Evolutionary conservation across 345 rosid species (phyloP).

Genomic region (sweet orange (Citrus sinensis)): DNA sequence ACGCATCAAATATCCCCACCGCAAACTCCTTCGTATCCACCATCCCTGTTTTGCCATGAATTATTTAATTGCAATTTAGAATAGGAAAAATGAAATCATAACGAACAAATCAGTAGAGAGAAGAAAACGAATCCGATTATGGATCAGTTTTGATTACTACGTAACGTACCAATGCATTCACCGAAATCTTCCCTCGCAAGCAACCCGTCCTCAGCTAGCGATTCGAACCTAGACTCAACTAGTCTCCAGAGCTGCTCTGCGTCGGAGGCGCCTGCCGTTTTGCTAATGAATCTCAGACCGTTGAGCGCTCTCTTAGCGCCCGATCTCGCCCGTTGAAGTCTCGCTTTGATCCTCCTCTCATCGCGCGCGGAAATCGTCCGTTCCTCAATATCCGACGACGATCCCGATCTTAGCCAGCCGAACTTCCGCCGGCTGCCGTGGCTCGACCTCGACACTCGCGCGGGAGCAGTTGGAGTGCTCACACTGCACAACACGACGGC

Average conservation of each 20-base stretch:
- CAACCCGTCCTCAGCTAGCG: constrained; percentile 59
- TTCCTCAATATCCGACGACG: constrained; percentile 37
- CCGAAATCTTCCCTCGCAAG: constrained; percentile 85
- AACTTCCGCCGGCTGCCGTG: constrained; percentile 35
- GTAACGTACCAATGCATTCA: constrained; percentile 71
- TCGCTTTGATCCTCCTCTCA: constrained; percentile 52
- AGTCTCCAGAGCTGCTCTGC: constrained; percentile 65
- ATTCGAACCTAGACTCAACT: constrained; percentile 60
- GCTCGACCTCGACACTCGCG: neutral
- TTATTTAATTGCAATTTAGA: neutral
- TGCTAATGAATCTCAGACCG: constrained; percentile 73
- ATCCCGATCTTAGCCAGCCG: constrained; percentile 55
- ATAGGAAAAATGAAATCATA: neutral
- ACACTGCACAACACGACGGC: constrained; percentile 66
- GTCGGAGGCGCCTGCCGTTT: constrained; percentile 37
- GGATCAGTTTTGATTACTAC: too few species aligned
- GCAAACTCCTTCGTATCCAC: constrained; percentile 89
- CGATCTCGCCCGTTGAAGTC: constrained; percentile 59
- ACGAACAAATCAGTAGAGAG: neutral
- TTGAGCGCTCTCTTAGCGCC: constrained; percentile 74
- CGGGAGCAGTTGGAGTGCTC: constrained; percentile 7
- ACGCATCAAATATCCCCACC: constrained; percentile 70
- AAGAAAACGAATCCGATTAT: too few species aligned
- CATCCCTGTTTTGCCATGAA: constrained; percentile 49
- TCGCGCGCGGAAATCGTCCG: constrained; percentile 40